A percentile compares a stretch with the other conserved stretches of the same genome.
These are phyloP conservation scores for Entophlyctis luteolus DNA, from an alignment of 192 early-diverging fungal genomes.

Conservation along the genomic window DNA sequence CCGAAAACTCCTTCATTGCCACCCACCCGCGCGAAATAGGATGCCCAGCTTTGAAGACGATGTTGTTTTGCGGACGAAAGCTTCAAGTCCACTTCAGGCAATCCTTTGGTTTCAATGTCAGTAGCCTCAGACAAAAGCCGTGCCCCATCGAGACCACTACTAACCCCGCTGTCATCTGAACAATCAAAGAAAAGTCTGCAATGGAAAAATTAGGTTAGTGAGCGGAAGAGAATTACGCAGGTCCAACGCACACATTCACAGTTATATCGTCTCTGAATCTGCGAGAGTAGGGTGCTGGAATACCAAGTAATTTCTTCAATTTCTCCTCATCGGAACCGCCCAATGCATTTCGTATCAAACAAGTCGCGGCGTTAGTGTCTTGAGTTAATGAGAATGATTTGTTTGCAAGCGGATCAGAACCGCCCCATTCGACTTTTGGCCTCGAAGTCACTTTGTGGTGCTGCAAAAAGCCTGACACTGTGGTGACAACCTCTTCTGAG, in stretches of 20 bases:
- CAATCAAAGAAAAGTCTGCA: too few species aligned
- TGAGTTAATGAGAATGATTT: constrained; percentile 14
- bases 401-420: constrained; percentile 4
- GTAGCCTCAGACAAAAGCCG: not conserved
- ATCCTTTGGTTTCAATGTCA: not conserved
- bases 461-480: constrained; percentile 36
- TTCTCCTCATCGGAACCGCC: constrained; percentile 28
- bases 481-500: constrained; percentile 32
- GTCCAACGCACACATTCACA: constrained; percentile 43
- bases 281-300: constrained; percentile 43
- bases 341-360: constrained; percentile 46
- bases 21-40: constrained; percentile 9
- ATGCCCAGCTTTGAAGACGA: constrained; percentile 25
- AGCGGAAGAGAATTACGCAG: not conserved
- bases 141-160: not conserved
- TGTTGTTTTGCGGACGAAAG: constrained; percentile 26
- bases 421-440: constrained; percentile 16
- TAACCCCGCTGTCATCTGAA: too few species aligned
- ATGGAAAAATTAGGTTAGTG: too few species aligned
- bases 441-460: constrained; percentile 21
- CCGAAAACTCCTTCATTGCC: not conserved
- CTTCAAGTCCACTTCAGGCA: constrained; percentile 27
- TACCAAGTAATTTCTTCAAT: constrained; percentile 31
- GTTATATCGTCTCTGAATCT: constrained; percentile 53
- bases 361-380: constrained; percentile 45